These are phyloP conservation scores for Pichia manshurica DNA, from an alignment of 805 yeast species.

Conservation along the genomic window DNA sequence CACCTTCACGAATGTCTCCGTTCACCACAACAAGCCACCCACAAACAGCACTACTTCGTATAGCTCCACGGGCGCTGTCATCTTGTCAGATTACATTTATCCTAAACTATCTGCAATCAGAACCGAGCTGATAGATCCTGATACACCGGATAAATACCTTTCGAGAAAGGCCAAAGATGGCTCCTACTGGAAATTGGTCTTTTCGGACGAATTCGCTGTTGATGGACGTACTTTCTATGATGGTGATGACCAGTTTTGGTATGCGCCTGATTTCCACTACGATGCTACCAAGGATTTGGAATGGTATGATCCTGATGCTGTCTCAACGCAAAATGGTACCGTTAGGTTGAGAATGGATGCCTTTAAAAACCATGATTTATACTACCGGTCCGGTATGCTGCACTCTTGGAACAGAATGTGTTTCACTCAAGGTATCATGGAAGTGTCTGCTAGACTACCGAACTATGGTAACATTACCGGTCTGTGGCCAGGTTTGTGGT, in stretches of 20 bases:
- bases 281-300: conserved; percentile 86
- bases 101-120: conserved; percentile 55
- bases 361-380: conserved; percentile 66
- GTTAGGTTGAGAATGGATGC: conserved; percentile 72
- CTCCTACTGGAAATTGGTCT: conserved; percentile 66
- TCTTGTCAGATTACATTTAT: conserved; percentile 52
- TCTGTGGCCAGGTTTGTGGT: conserved; percentile 96
- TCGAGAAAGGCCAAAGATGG: conserved; percentile 56
- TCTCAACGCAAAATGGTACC: conserved; percentile 69
- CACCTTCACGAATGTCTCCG: conserved; percentile 69
- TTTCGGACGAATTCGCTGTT: conserved; percentile 85
- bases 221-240: conserved; percentile 88
- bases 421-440: conserved; percentile 77
- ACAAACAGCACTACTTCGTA: background rate
- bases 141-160: conserved; percentile 49
- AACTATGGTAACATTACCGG: conserved; percentile 75
- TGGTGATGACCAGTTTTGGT: conserved; percentile 90
- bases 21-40: conserved; percentile 14
- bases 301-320: conserved; percentile 95
- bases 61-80: background rate
- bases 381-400: conserved; percentile 85
- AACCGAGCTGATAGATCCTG: conserved; percentile 59
- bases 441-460: conserved; percentile 72
- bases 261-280: conserved; percentile 77
- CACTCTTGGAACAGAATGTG: conserved; percentile 92